phyloP scores from a whole-genome alignment of 139 green algal genomes.

The Raphidocelis subcapitata region DNA sequence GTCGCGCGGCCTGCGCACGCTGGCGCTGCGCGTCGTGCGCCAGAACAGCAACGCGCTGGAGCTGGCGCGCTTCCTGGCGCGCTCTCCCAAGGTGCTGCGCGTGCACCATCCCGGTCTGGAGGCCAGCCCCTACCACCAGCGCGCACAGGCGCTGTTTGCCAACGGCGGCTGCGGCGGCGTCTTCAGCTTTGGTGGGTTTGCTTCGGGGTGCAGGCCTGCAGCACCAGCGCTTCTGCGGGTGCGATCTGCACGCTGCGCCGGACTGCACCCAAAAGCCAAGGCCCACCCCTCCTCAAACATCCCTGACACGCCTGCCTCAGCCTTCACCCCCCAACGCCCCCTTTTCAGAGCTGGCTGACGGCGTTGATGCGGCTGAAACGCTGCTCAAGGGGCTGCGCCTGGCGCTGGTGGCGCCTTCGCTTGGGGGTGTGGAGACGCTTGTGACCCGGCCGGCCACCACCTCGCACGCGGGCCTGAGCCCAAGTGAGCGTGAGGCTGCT shows the following conservation, averaged over 20 bases:
- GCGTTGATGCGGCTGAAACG: slow-evolving; percentile 33
- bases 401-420: slow-evolving; percentile 90
- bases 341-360: slow-evolving; percentile 61
- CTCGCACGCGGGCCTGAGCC: slow-evolving; percentile 57
- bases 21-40: slow-evolving; percentile 77
- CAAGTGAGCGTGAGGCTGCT: slow-evolving; percentile 47
- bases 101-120: slow-evolving; percentile 74
- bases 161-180: slow-evolving; percentile 65
- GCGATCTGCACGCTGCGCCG: too few relatives aligned
- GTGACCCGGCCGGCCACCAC: slow-evolving; percentile 93
- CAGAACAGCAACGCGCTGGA: slow-evolving; percentile 53
- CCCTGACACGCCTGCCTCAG: too few relatives aligned
- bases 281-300: too few relatives aligned
- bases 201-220: too few relatives aligned
- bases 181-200: slow-evolving; percentile 71
- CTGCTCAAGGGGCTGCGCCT: slow-evolving; percentile 54
- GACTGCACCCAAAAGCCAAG: too few relatives aligned
- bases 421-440: slow-evolving; percentile 92
- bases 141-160: slow-evolving; percentile 83
- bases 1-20: slow-evolving; percentile 93
- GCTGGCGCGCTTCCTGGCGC: not conserved
- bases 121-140: slow-evolving; percentile 78
- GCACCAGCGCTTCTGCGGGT: too few relatives aligned
- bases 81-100: slow-evolving; percentile 53
- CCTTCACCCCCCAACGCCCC: too few relatives aligned